Percentiles rank a stretch among this genome's conserved stretches.
These are phyloP conservation scores for Trichoderma gracile DNA, from an alignment of 2,329 filamentous ascomycete genomes.

Conservation along the genomic window DNA sequence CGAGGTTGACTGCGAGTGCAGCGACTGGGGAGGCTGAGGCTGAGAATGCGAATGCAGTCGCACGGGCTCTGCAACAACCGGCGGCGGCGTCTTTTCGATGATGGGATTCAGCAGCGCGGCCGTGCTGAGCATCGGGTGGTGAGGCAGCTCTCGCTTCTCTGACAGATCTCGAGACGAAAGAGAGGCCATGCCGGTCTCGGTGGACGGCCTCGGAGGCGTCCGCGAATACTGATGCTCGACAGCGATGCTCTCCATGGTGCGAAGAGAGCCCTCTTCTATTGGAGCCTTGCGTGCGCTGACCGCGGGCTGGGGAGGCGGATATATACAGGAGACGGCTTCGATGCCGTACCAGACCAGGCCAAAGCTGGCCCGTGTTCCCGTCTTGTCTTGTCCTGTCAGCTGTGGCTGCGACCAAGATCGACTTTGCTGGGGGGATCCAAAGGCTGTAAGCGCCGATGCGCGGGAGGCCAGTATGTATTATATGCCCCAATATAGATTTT, in stretches of 20 bases:
- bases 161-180: background rate
- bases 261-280: background rate
- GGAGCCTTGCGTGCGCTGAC: background rate
- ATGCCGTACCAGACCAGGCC: slow-evolving; percentile 1
- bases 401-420: background rate
- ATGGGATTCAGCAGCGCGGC: slow-evolving; percentile 19
- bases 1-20: background rate
- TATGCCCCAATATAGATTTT: slow-evolving; percentile 9
- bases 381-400: slow-evolving; percentile 1
- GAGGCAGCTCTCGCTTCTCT: slow-evolving; percentile 22
- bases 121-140: slow-evolving; percentile 13
- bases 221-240: slow-evolving; percentile 15
- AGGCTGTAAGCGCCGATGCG: background rate
- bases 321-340: background rate
- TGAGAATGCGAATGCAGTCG: background rate
- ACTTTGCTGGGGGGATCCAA: background rate
- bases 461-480: background rate
- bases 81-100: slow-evolving; percentile 12
- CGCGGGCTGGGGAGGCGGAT: background rate
- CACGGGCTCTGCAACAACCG: background rate
- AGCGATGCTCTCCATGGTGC: slow-evolving; percentile 18
- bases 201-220: slow-evolving; percentile 20
- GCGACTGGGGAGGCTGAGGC: background rate
- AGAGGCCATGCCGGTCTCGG: slow-evolving; percentile 4
- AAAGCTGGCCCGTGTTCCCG: slow-evolving; percentile 7